These are phyloP conservation scores for Tremella fuciformis DNA, from an alignment of 768 basidiomycete genomes.

Conservation along the genomic window DNA sequence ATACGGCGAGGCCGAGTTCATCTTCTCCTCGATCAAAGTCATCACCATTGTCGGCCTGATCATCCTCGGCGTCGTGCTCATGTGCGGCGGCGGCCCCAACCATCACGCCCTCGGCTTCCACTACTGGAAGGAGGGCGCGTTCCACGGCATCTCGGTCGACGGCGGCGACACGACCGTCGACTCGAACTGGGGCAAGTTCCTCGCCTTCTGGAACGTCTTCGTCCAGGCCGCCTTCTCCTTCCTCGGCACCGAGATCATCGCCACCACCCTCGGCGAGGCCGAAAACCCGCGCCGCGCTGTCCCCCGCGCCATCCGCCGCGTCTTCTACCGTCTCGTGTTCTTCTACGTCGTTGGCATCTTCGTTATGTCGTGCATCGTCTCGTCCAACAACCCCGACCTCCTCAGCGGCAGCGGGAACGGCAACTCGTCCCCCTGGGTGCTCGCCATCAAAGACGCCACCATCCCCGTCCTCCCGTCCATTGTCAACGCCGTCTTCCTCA, in stretches of 20 bases:
- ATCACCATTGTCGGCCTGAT: slow-evolving; percentile 54
- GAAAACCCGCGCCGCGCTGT: slow-evolving; percentile 49
- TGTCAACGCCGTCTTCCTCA: slow-evolving; percentile 51
- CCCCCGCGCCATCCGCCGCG: slow-evolving; percentile 48
- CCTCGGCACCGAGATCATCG: slow-evolving; percentile 46
- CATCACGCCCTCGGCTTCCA: slow-evolving; percentile 50
- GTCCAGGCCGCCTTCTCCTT: slow-evolving; percentile 50
- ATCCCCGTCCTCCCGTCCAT: slow-evolving; percentile 50
- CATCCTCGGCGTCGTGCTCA: slow-evolving; percentile 49
- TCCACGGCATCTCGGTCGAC: slow-evolving; percentile 38
- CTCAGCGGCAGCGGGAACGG: slow-evolving; percentile 31
- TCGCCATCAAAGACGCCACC: slow-evolving; percentile 50
- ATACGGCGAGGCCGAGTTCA: slow-evolving; percentile 61
- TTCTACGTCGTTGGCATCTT: slow-evolving; percentile 47
- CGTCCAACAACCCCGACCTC: slow-evolving; percentile 42
- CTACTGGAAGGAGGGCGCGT: slow-evolving; percentile 48
- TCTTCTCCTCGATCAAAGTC: slow-evolving; percentile 58
- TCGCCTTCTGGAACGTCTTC: slow-evolving; percentile 50
- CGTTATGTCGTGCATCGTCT: slow-evolving; percentile 48
- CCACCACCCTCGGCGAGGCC: slow-evolving; percentile 42
- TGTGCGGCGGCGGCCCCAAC: slow-evolving; percentile 48
- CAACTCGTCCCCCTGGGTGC: slow-evolving; percentile 49
- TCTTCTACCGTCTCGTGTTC: slow-evolving; percentile 49
- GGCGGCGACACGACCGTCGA: slow-evolving; percentile 31
- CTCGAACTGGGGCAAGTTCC: slow-evolving; percentile 42